Evolutionary conservation across 169 alveolate genomes (phyloP), one percentile per base, ranked within the genome.

Genomic region (Hepatocystis sp.): DNA sequence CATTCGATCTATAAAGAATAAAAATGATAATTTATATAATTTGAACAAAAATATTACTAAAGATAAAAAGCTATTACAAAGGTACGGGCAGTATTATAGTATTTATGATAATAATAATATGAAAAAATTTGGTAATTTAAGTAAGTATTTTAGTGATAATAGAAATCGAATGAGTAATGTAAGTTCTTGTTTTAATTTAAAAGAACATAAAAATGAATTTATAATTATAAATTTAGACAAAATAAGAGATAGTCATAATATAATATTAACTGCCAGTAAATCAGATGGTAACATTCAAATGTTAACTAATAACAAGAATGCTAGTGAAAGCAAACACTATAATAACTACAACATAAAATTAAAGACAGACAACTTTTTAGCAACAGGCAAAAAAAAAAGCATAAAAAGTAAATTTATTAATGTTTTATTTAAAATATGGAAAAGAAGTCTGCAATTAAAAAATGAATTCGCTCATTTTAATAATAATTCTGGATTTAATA

Each of bases 381-480:
- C 27, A 0, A 61, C 25, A 10, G 56, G 56, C 1, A 68, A 55
- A 55, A 56, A 32, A n/a, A n/a, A n/a, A n/a, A n/a, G n/a, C n/a
- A n/a, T n/a, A n/a, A n/a, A n/a, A n/a, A n/a, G n/a, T n/a, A n/a
- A n/a, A n/a, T n/a, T n/a, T 36, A 36, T 7, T 7, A 36, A 36
- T 5, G 5, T 7, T 39, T 78, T 78, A 25, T 42, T 39, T 10
- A 66, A 78, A 60, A 78, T 78, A 58, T 78, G 88, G 88, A 60
- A 61, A 27, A 58, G 44, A 60, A 78, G 47, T 28, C 39, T 78
- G 42, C 56, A 49, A 30, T 60, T 78, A 78, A 78, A 78, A 42
- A 78, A 60, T 7, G 88, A 78, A 32, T 10, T 46, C 25, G 13
- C 28, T 40, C 10, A 28, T 8, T 13, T 17, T n/a, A 78, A 47